These are phyloP conservation scores for Onygenales sp. DNA, from an alignment of 2,329 filamentous ascomycete genomes.

Conservation along the genomic window DNA sequence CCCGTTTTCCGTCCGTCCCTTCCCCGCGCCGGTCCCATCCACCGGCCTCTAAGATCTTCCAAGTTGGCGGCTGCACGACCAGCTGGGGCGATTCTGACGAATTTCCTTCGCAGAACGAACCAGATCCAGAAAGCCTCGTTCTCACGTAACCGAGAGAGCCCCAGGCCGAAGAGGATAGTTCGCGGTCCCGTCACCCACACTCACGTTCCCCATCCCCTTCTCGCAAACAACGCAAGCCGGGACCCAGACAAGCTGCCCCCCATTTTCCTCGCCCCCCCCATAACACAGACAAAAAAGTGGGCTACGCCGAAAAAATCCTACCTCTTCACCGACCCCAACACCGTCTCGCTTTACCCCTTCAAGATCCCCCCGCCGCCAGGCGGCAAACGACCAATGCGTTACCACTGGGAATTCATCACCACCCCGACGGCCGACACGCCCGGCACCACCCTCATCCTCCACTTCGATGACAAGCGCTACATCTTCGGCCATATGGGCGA, in stretches of 20 bases:
- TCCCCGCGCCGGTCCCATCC: background rate
- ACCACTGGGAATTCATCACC: slow-evolving; percentile 63
- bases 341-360: slow-evolving; percentile 9
- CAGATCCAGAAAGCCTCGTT: background rate
- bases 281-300: background rate
- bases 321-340: slow-evolving; percentile 3
- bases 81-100: slow-evolving; percentile 4
- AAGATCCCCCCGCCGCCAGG: background rate
- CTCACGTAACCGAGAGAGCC: background rate
- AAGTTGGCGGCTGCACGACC: slow-evolving; percentile 2
- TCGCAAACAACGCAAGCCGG: no score
- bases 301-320: background rate
- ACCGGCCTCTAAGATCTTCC: background rate
- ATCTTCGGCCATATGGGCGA: slow-evolving; percentile 75
- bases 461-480: slow-evolving; percentile 76
- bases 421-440: slow-evolving; percentile 82
- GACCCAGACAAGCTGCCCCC: background rate
- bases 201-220: no score
- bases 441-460: slow-evolving; percentile 66
- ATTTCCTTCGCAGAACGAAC: slow-evolving; percentile 1
- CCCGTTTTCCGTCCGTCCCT: background rate
- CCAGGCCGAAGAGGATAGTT: background rate
- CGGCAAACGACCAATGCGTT: slow-evolving; percentile 50
- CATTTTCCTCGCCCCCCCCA: background rate
- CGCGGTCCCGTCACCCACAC: background rate